Conservation (phyloP, 2,329 filamentous ascomycete species). For the Colletotrichum sp. region DNA sequence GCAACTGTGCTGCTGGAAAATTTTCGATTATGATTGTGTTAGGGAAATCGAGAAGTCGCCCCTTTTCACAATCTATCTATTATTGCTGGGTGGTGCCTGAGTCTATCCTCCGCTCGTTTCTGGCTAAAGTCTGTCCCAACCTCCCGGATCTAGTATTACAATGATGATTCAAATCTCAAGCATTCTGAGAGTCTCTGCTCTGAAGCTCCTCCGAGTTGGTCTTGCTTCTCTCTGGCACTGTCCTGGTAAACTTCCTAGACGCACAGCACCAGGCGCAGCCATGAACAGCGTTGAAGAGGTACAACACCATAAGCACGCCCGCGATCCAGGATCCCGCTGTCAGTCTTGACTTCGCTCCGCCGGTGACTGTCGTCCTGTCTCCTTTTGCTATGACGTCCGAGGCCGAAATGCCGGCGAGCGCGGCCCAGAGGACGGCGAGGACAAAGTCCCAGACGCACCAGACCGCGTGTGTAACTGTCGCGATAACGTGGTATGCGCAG, state of each 20-base stretch:
- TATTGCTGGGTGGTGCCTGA: background rate
- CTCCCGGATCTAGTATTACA: background rate
- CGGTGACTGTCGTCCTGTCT: background rate
- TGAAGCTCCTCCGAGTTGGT: background rate
- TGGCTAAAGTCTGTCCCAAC: background rate
- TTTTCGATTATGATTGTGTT: background rate
- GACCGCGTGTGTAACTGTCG: slow-evolving; percentile 8
- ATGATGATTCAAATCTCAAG: background rate
- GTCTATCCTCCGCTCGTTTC: background rate
- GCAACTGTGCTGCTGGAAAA: background rate
- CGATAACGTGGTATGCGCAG: slow-evolving; percentile 2
- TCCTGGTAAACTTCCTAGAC: background rate
- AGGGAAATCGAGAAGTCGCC: background rate
- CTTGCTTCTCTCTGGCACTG: background rate
- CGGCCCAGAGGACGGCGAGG: slow-evolving; percentile 15
- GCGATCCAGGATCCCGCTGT: slow-evolving; percentile 9
- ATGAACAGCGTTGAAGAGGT: background rate
- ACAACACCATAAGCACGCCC: slow-evolving; percentile 5
- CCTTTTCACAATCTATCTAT: background rate
- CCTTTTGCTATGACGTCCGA: background rate
- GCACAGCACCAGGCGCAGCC: background rate
- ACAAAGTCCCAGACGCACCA: slow-evolving; percentile 16
- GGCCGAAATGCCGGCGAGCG: slow-evolving; percentile 2
- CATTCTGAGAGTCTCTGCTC: background rate
- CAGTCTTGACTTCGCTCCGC: background rate